A percentile compares a stretch with the other conserved stretches of the same genome.
Conservation (phyloP, 306 rosid species). For the Parietaria judaica region DNA sequence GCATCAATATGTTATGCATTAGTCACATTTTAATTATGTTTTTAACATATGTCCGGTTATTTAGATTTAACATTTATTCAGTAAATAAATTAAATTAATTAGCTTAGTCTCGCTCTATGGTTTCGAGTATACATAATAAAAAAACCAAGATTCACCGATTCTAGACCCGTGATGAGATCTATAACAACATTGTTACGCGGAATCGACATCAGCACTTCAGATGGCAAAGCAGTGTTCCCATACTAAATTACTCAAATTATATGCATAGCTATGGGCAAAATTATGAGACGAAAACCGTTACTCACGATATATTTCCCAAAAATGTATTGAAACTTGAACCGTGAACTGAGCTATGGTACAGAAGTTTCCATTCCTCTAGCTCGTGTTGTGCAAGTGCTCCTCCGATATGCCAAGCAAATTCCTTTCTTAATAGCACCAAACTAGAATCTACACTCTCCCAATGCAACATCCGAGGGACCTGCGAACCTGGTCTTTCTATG, state of each 20-base stretch:
- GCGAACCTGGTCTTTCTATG: constrained; percentile 65
- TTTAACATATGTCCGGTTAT: no score
- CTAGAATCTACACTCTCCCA: constrained; percentile 38
- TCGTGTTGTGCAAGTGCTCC: constrained; percentile 79
- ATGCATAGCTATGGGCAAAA: neutral
- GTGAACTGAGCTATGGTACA: constrained; percentile 77
- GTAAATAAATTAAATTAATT: no score
- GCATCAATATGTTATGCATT: constrained; percentile 14
- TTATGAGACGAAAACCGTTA: constrained; percentile 1
- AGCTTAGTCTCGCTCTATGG: no score
- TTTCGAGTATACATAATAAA: no score
- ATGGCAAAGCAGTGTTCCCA: no score
- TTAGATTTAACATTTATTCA: no score
- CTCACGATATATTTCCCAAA: constrained; percentile 78
- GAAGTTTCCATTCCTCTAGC: constrained; percentile 75
- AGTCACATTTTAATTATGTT: no score
- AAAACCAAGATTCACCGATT: no score
- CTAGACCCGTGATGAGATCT: no score
- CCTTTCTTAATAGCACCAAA: constrained; percentile 54
- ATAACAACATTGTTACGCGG: no score
- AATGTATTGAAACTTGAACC: constrained; percentile 93
- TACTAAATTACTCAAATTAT: no score
- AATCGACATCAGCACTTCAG: no score
- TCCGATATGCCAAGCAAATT: constrained; percentile 89
- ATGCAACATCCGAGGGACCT: constrained; percentile 54